Base-by-base conservation (phyloP, 106 monocot genomes). In the Phalaenopsis aphrodite region DNA sequence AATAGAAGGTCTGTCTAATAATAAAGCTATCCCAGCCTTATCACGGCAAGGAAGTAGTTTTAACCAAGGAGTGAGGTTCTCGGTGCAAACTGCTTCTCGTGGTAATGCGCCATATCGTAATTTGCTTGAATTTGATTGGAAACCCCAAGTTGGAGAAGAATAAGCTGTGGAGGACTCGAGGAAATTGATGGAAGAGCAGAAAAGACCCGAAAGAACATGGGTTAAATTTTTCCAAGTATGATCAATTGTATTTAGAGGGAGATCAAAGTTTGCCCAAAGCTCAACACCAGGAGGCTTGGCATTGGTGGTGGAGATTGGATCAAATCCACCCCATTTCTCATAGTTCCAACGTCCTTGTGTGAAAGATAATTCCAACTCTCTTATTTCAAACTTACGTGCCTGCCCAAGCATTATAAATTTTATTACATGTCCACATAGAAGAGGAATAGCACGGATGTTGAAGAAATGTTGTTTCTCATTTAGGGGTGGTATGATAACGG, bases 61-160 rank as follows among this genome's bases (percentile, higher is more conserved):
- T 61, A 99, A 89, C 98, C 98, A 99, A 48, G 98, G 98, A 83
- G 98, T 94, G 16, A 99, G 91, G 85, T 99, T 99, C 81, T 99
- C 98, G 11, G 98, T 99, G 79, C 98, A 94, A 45, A 99, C 93
- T 30, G 94, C 98, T 85, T 99, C 98, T 52, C 98, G 90, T 30
- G 94, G 98, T 74, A 99, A 74, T 78, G 98, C 94, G 64, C 92
- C 98, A 91, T 99, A 99, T 79, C 92, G 84, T 52, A 94, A 19
- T 75, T 88, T 87, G 76, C 85, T 87, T 61, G 80, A 84, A 71
- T 94, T 87, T 61, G 76, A 23, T 52, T 66, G 82, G 56, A 93
- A 91, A 58, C 86, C 92, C 94, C 92, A 99, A 39, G 23, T 56
- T 75, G 98, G 92, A 80, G 94, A 45, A 76, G 91, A 88, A 84